A percentile compares a stretch with the other conserved stretches of the same genome.
These are phyloP conservation scores for Saturnispora mendoncae DNA, from an alignment of 805 yeast species.

Conservation along the genomic window DNA sequence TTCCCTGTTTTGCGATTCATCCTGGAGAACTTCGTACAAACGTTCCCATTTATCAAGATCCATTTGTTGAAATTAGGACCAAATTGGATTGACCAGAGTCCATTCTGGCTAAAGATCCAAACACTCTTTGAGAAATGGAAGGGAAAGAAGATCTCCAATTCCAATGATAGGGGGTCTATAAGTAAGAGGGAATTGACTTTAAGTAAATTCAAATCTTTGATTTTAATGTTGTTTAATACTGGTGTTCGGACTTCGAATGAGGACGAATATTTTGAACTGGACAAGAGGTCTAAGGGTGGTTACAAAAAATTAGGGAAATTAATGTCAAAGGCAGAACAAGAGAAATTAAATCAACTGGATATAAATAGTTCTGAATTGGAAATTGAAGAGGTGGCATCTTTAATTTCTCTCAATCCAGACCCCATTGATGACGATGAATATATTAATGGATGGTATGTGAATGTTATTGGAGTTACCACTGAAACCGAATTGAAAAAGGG, in stretches of 20 bases:
- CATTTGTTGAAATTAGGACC: slow-evolving; percentile 26
- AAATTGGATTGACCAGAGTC: slow-evolving; percentile 13
- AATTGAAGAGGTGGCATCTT: slow-evolving; percentile 16
- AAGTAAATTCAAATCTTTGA: slow-evolving; percentile 49
- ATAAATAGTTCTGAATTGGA: slow-evolving; percentile 9
- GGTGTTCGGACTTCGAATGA: slow-evolving; percentile 59
- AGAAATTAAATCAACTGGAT: slow-evolving; percentile 6
- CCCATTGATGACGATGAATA: slow-evolving; percentile 28
- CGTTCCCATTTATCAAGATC: slow-evolving; percentile 68
- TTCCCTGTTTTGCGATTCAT: slow-evolving; percentile 67
- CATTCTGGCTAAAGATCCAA: slow-evolving; percentile 79
- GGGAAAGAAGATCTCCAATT: slow-evolving; percentile 57
- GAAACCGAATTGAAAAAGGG: slow-evolving; percentile 21
- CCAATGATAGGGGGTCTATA: slow-evolving; percentile 68
- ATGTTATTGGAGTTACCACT: slow-evolving; percentile 57
- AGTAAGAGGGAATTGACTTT: slow-evolving; percentile 61
- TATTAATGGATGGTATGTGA: slow-evolving; percentile 52
- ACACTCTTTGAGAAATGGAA: slow-evolving; percentile 75
- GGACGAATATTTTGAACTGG: slow-evolving; percentile 35
- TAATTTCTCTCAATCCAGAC: slow-evolving; percentile 30
- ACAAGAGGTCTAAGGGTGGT: slow-evolving; percentile 30
- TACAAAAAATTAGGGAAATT: slow-evolving; percentile 32
- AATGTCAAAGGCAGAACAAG: slow-evolving; percentile 13
- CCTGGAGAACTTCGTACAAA: slow-evolving; percentile 50
- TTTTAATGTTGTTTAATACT: slow-evolving; percentile 65